Evolutionary conservation across 768 basidiomycete genomes (phyloP).

Genomic region (Ramaria sp.): DNA sequence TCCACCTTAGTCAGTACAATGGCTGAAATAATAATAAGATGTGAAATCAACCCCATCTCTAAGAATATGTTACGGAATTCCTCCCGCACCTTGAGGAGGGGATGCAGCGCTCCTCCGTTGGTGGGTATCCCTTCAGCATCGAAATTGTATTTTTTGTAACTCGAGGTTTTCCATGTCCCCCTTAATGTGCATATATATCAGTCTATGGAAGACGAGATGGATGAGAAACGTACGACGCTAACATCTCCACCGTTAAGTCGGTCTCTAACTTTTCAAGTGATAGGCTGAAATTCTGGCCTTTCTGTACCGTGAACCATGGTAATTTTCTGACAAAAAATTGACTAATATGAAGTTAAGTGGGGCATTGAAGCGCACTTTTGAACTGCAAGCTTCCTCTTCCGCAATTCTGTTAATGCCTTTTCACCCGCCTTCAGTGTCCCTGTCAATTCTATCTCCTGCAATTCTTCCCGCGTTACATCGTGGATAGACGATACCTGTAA

Average conservation of each 20-base stretch:
- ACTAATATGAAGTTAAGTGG: background rate
- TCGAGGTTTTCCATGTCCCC: conserved; percentile 86
- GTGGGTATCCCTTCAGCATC: conserved; percentile 90
- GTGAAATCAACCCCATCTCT: conserved; percentile 82
- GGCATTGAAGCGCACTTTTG: conserved; percentile 48
- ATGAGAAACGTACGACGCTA: conserved; percentile 58
- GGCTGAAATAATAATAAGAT: background rate
- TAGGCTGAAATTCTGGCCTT: conserved; percentile 81
- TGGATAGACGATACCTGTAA: conserved; percentile 48
- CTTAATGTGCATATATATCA: conserved; percentile 27
- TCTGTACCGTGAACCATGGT: conserved; percentile 85
- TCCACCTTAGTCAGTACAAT: background rate
- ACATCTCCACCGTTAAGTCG: conserved; percentile 92
- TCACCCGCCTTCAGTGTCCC: conserved; percentile 69
- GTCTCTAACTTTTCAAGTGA: conserved; percentile 91
- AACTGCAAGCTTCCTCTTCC: conserved; percentile 80
- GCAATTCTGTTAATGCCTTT: conserved; percentile 72
- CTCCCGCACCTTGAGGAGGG: conserved; percentile 93
- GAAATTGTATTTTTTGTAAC: conserved; percentile 98
- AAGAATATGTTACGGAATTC: conserved; percentile 97
- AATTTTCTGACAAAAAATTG: conserved; percentile 59
- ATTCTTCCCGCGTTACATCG: conserved; percentile 66
- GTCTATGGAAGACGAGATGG: background rate
- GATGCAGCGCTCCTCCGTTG: conserved; percentile 87
- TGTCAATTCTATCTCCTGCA: conserved; percentile 60